Conservation (phyloP, 495 filamentous ascomycete genomes). For the Ramalina peruviana region DNA sequence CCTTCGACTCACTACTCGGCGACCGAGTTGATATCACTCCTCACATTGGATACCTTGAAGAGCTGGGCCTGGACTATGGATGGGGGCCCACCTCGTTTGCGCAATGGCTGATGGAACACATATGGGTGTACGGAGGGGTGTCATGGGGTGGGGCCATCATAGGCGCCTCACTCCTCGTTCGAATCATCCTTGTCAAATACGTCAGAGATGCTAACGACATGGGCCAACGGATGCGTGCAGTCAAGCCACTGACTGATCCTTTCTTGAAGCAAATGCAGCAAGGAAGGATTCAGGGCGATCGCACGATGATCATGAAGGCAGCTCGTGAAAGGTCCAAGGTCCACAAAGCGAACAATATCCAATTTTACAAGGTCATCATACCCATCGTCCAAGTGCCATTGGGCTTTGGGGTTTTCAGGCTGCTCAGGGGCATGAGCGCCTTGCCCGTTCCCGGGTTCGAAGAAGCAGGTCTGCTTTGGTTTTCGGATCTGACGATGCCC, state of each 20-base stretch:
- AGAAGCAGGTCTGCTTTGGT: slow-evolving; percentile 57
- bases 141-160: slow-evolving; percentile 75
- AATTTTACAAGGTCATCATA: slow-evolving; percentile 35
- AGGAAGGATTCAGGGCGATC: slow-evolving; percentile 26
- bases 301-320: slow-evolving; percentile 23
- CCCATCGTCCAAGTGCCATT: slow-evolving; percentile 52
- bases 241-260: slow-evolving; percentile 33
- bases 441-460: slow-evolving; percentile 71
- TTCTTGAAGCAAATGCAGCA: slow-evolving; percentile 39
- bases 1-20: slow-evolving; percentile 23
- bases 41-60: slow-evolving; percentile 64
- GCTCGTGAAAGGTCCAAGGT: slow-evolving; percentile 34
- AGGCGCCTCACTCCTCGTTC: slow-evolving; percentile 45
- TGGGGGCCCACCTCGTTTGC: slow-evolving; percentile 58
- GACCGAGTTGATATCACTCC: slow-evolving; percentile 34
- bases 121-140: slow-evolving; percentile 57
- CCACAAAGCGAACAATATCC: slow-evolving; percentile 39
- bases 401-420: slow-evolving; percentile 64
- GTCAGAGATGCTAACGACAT: slow-evolving; percentile 46
- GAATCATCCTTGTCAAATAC: slow-evolving; percentile 49
- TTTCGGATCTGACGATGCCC: slow-evolving; percentile 58
- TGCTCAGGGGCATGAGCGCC: slow-evolving; percentile 56
- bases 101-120: slow-evolving; percentile 63
- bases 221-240: slow-evolving; percentile 33
- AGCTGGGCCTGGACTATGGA: slow-evolving; percentile 73